Conservation (phyloP, 2,329 filamentous ascomycete genomes). For the Colletotrichum horii region DNA sequence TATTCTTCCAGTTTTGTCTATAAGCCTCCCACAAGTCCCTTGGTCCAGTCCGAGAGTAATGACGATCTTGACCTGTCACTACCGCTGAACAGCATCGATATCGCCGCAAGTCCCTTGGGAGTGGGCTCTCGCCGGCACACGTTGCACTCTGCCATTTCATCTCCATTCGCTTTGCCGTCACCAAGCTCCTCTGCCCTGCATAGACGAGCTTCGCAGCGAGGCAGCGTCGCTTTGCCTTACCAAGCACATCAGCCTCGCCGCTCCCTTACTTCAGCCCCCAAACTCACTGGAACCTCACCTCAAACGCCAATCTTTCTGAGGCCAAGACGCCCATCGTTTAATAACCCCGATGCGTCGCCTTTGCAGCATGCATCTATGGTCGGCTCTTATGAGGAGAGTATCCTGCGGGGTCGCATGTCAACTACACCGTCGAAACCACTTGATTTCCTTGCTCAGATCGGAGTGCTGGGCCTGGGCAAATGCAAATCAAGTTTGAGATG, state of each 20-base stretch:
- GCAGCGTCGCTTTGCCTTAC: conserved; percentile 68
- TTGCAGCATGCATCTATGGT: conserved; percentile 94
- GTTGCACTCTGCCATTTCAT: conserved; percentile 65
- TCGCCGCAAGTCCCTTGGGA: conserved; percentile 38
- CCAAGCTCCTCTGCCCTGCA: conserved; percentile 29
- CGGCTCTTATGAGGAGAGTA: conserved; percentile 96
- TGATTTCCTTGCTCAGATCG: conserved; percentile 93
- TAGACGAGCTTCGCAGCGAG: conserved; percentile 46
- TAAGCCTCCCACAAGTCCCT: conserved; percentile 87
- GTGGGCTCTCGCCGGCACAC: conserved; percentile 69
- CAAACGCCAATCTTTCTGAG: conserved; percentile 56
- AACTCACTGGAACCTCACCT: conserved; percentile 47
- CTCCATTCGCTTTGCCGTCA: conserved; percentile 47
- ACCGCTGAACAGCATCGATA: conserved; percentile 55
- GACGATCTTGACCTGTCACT: conserved; percentile 73
- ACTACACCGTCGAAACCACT: conserved; percentile 92
- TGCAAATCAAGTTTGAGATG: conserved; percentile 87
- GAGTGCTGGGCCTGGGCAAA: conserved; percentile 86
- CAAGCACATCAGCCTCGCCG: conserved; percentile 81
- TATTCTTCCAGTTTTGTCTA: conserved; percentile 82
- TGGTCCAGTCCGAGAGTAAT: conserved; percentile 88
- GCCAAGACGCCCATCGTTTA: conserved; percentile 72
- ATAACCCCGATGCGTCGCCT: conserved; percentile 72
- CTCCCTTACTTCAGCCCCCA: conserved; percentile 69
- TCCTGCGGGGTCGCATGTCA: conserved; percentile 93